These are phyloP conservation scores for Acer campestre DNA, from an alignment of 345 rosid genomes.

Conservation along the genomic window DNA sequence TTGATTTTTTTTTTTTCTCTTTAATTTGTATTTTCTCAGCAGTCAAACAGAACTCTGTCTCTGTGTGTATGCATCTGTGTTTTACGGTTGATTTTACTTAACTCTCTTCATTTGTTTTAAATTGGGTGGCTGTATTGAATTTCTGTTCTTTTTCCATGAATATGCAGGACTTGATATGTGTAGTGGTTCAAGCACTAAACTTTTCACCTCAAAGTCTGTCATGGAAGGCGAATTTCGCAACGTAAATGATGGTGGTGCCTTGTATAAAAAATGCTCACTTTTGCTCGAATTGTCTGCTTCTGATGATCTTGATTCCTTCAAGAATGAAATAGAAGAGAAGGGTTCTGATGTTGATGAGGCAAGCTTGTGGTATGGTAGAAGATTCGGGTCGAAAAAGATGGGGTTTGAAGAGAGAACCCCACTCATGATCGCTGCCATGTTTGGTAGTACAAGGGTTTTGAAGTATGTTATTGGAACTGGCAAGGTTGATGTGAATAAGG, in stretches of 20 bases:
- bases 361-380: conserved; percentile 78
- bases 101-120: background rate
- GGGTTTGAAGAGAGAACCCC: conserved; percentile 84
- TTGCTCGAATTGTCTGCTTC: conserved; percentile 83
- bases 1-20: background rate
- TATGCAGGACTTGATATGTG: conserved; percentile 65
- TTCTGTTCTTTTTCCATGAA: background rate
- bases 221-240: conserved; percentile 50
- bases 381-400: conserved; percentile 79
- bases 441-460: conserved; percentile 62
- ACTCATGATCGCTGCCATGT: conserved; percentile 81
- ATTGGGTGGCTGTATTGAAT: conserved; percentile 13
- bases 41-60: background rate
- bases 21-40: background rate
- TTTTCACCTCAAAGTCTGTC: conserved; percentile 34
- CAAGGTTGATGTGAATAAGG: conserved; percentile 58
- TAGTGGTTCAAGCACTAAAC: conserved; percentile 43
- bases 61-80: background rate
- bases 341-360: conserved; percentile 50
- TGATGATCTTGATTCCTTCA: conserved; percentile 60
- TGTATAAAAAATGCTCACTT: conserved; percentile 35
- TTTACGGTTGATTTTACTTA: background rate
- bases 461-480: conserved; percentile 58
- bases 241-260: conserved; percentile 26
- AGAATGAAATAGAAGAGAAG: conserved; percentile 50